Percentiles rank a stretch among this genome's conserved stretches.
Conservation (phyloP, 805 yeast genomes). For the Saturnispora sekii region DNA sequence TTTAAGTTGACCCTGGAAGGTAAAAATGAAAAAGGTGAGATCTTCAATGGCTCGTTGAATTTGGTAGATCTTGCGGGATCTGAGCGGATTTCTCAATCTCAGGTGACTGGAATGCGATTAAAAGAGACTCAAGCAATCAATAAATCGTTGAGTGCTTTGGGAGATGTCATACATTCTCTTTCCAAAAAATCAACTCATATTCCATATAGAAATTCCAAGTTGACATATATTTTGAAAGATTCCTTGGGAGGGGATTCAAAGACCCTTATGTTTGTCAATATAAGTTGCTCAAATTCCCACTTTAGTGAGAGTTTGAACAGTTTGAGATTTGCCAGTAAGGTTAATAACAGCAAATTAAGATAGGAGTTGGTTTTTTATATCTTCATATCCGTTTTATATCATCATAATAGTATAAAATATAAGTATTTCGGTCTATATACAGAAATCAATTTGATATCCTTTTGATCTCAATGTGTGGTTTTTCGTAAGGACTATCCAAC, state of each 20-base stretch:
- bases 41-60: conserved; percentile 54
- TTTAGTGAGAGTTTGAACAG: conserved; percentile 76
- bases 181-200: conserved; percentile 35
- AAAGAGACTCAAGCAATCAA: conserved; percentile 86
- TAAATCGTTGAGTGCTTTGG: conserved; percentile 76
- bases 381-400: neutral
- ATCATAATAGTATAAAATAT: neutral
- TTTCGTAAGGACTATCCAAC: conserved; percentile 19
- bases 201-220: conserved; percentile 61
- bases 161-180: conserved; percentile 64
- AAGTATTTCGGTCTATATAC: neutral
- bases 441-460: conserved; percentile 3
- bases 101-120: conserved; percentile 69
- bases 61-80: conserved; percentile 92
- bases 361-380: neutral
- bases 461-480: conserved; percentile 11
- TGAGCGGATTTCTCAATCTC: conserved; percentile 68
- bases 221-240: conserved; percentile 76
- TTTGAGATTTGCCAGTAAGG: conserved; percentile 80
- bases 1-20: conserved; percentile 60
- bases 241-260: conserved; percentile 81
- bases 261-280: conserved; percentile 86
- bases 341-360: conserved; percentile 39
- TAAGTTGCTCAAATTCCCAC: conserved; percentile 57
- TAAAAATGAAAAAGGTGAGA: conserved; percentile 29